Evolutionary conservation across 441 rosid genomes (phyloP).

Genomic region (Melastoma candidum): DNA sequence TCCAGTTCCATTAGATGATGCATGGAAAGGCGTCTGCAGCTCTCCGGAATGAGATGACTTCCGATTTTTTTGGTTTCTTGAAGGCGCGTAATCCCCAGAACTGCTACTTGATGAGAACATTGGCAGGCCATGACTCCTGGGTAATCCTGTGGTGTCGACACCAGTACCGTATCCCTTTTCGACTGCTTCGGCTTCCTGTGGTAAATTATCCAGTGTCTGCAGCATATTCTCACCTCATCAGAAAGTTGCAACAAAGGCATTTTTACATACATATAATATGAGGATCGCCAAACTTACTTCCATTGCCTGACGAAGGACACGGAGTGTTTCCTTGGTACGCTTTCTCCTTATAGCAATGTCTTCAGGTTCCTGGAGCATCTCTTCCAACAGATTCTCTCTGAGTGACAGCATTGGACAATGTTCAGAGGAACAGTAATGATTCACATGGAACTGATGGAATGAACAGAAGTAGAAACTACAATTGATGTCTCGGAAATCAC

Average conservation of each 20-base stretch:
- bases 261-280: background rate
- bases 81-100: conserved; percentile 44
- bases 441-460: background rate
- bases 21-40: conserved; percentile 33
- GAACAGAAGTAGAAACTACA: background rate
- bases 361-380: conserved; percentile 98
- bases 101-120: conserved; percentile 47
- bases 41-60: conserved; percentile 66
- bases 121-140: conserved; percentile 67
- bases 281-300: conserved; percentile 38
- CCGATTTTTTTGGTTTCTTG: conserved; percentile 38
- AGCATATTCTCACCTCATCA: background rate
- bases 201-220: conserved; percentile 94
- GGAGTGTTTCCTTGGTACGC: conserved; percentile 75
- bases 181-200: conserved; percentile 84
- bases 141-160: conserved; percentile 61
- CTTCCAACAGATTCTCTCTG: conserved; percentile 98
- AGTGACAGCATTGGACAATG: conserved; percentile 16
- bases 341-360: conserved; percentile 85
- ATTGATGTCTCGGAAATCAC: conserved; percentile 5
- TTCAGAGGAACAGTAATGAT: conserved; percentile 9
- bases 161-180: conserved; percentile 74
- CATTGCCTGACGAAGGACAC: conserved; percentile 92
- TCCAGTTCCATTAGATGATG: conserved; percentile 53
- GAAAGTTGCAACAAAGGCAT: no score